Evolutionary conservation across 257 asterid species (phyloP), one percentile per base, ranked within the genome.

Genomic region (Paraleonurus japonicus): DNA sequence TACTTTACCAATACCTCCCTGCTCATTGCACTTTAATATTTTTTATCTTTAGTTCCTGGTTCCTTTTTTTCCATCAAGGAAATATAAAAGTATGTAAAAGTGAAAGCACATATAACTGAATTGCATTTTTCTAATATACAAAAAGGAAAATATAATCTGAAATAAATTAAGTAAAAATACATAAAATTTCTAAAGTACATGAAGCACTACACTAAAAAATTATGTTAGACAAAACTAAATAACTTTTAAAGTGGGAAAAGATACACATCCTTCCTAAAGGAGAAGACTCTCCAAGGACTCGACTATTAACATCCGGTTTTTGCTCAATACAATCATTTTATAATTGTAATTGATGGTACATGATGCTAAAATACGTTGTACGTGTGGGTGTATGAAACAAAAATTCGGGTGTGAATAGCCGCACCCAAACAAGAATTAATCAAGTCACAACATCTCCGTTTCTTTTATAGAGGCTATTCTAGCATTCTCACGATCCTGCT

Each of bases 401-500:
- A 35, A 7, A 7, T 3, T 1, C 12, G 11, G 43, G 12, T 35
- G 43, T 35, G 11, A 35, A 4, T 35, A 35, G 43, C 2, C 12
- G 2, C 8, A 32, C 39, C 28, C 22, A 47, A 17, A 51, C 1
- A 51, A 51, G 8, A 51, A 9, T 35, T 7, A 35, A 59, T 23
- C 16, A 28, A 19, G 5, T 84, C 84, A 90, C 48, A 82, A 71
- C 96, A 91, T 88, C 90, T 94, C 92, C 4, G 90, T 76, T 69
- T 94, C 98, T 82, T 91, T 94, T 1, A 69, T 11, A 45, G 82
- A 70, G 20, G 87, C 92, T 45, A 80, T 66, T 77, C 93, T 85
- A 12, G 98, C 98, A 78, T 77, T 86, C 81, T 91, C 97, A 4
- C 86, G 65, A 50, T 94, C 99, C 70, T 85, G 91, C 85, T 81